phyloP scores from a whole-genome alignment of 23 red algal genomes.

The Gracilariopsis chorda region DNA sequence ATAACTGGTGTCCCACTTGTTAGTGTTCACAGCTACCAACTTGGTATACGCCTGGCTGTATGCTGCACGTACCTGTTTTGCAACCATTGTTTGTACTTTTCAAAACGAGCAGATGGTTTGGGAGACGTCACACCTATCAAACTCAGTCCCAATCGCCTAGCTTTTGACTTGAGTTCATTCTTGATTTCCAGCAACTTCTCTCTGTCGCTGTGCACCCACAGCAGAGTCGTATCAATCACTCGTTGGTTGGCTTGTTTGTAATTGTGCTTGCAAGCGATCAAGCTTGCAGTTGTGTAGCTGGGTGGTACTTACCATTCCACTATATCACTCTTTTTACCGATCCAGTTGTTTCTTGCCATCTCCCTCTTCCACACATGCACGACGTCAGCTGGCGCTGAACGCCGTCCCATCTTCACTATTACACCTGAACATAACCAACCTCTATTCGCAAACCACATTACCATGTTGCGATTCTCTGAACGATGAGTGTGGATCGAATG shows the following conservation, averaged over 20 bases:
- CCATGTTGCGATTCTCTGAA: too few relatives aligned
- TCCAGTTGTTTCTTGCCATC: background rate
- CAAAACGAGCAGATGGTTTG: slow-evolving; percentile 6
- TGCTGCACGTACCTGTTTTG: slow-evolving; percentile 1
- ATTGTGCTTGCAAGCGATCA: too few relatives aligned
- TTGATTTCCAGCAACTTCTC: slow-evolving; percentile 30
- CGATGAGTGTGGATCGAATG: too few relatives aligned
- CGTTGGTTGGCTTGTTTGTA: too few relatives aligned
- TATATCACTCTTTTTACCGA: background rate
- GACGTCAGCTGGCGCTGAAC: background rate
- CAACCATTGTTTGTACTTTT: slow-evolving; percentile 54
- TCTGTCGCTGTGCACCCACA: background rate
- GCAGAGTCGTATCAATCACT: background rate
- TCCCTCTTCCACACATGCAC: background rate
- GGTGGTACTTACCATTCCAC: background rate
- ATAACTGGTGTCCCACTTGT: background rate
- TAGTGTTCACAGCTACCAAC: background rate
- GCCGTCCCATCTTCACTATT: too few relatives aligned
- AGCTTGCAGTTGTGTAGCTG: too few relatives aligned
- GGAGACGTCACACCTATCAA: slow-evolving; percentile 22
- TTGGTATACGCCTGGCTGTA: background rate
- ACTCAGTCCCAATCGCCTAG: slow-evolving; percentile 5
- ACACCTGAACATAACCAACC: too few relatives aligned
- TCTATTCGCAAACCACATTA: too few relatives aligned
- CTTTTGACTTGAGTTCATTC: slow-evolving; percentile 19